A percentile compares a stretch with the other conserved stretches of the same genome.
Conservation (phyloP, 2,329 filamentous ascomycete genomes). For the Fusarium fracticaudum region DNA sequence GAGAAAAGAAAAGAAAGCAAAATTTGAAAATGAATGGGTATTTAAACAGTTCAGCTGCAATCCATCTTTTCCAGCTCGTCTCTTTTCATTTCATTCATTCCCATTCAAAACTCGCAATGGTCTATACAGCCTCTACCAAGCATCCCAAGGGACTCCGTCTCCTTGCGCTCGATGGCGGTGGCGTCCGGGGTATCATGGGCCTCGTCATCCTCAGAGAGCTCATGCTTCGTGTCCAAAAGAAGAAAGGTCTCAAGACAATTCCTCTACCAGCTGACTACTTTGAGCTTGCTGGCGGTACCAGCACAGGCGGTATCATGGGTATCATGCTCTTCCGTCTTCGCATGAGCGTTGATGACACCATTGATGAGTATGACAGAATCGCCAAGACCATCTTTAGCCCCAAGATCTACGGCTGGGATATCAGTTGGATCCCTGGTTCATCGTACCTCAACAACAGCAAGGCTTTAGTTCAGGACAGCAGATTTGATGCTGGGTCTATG, state of each 20-base stretch:
- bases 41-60: neutral
- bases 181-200: slow-evolving; percentile 11
- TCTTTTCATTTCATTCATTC: neutral
- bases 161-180: neutral
- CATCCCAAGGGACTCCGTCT: slow-evolving; percentile 5
- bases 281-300: slow-evolving; percentile 29
- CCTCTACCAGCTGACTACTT: slow-evolving; percentile 25
- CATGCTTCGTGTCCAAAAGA: neutral
- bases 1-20: neutral
- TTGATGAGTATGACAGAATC: slow-evolving; percentile 29
- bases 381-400: slow-evolving; percentile 28
- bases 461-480: slow-evolving; percentile 17
- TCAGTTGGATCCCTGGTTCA: slow-evolving; percentile 10
- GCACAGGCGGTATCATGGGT: slow-evolving; percentile 30
- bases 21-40: neutral
- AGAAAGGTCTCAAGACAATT: neutral
- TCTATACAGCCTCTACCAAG: neutral
- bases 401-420: slow-evolving; percentile 20
- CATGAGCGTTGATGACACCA: slow-evolving; percentile 28
- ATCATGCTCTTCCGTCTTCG: slow-evolving; percentile 36
- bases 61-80: rapidly evolving
- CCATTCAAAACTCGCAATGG: neutral
- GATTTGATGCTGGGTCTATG: slow-evolving; percentile 21
- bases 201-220: slow-evolving; percentile 12
- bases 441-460: slow-evolving; percentile 23